phyloP scores from a whole-genome alignment of 2,329 filamentous ascomycete genomes.

The Canariomyces notabilis region DNA sequence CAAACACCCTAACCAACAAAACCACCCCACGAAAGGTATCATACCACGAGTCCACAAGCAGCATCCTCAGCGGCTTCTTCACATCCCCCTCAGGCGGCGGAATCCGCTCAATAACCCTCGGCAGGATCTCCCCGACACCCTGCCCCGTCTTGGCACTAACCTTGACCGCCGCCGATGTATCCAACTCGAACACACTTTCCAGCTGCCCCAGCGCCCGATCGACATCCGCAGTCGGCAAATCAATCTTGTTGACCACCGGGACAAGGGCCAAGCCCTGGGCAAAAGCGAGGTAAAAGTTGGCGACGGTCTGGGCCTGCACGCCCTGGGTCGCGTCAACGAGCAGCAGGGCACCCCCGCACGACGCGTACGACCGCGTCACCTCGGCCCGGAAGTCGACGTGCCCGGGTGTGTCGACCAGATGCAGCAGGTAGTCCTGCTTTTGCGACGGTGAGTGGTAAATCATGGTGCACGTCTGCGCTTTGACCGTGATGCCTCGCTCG shows the following conservation, averaged over 20 bases:
- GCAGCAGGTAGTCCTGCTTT: conserved; percentile 84
- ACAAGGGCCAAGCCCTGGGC: conserved; percentile 81
- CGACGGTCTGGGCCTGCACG: conserved; percentile 94
- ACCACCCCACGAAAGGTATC: conserved; percentile 93
- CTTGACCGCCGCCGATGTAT: conserved; percentile 46
- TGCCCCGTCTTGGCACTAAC: conserved; percentile 93
- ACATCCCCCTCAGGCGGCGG: conserved; percentile 73
- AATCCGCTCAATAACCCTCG: conserved; percentile 78
- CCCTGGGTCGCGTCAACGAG: conserved; percentile 96
- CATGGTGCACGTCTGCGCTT: conserved; percentile 98
- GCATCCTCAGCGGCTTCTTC: conserved; percentile 68
- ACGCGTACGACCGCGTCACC: conserved; percentile 91
- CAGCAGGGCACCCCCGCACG: conserved; percentile 85
- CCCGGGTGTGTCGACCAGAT: conserved; percentile 93
- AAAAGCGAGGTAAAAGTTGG: conserved; percentile 97
- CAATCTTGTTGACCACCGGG: conserved; percentile 95
- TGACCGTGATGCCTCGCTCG: conserved; percentile 95
- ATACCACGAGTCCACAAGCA: conserved; percentile 98
- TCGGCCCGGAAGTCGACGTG: conserved; percentile 98
- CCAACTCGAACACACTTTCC: conserved; percentile 78
- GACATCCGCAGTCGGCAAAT: conserved; percentile 85
- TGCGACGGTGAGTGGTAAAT: conserved; percentile 68
- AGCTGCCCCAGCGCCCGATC: conserved; percentile 82
- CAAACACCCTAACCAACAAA: conserved; percentile 83
- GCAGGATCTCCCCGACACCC: conserved; percentile 78